Base-by-base conservation (phyloP, 345 rosid species). In the Gossypium sturtianum region DNA sequence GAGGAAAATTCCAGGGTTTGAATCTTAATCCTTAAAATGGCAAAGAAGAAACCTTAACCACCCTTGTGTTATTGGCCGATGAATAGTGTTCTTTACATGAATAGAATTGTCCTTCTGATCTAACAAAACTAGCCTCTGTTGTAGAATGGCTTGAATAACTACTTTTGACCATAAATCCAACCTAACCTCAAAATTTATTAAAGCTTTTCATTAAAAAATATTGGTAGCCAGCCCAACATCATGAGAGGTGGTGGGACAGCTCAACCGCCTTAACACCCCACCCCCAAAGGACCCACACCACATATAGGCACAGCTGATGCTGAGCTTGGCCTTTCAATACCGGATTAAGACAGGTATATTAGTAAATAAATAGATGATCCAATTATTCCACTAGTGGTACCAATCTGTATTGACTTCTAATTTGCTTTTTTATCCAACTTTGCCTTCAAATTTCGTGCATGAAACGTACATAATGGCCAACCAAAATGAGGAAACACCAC, bases 311-410 rank as follows among this genome's bases (percentile, higher is more conserved):
- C 53, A 51, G 75, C 45, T 47, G 54, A 41, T 43, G 68, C 44
- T 72, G 78, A 70, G 47, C 70, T 64, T 7, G 69, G 43, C 27
- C 63, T 65, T 63, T 70, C 53, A 27, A 27, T 61, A 19, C 19
- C 44, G 0, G 20, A 17, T 13, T 15, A 22, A 43, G 52, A 29
- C 27, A 38, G 48, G 34, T 0, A 7, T 0, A 11, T 66, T 7
- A 29, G 20, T 7, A 29, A 51, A 5, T 20, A 13, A 10, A 27
- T 43, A 44, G 51, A 48, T 11, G 27, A 44, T 1, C 27, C 22
- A 53, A 17, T 53, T 53, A 51, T n/a, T 53, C 51, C 8, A 2
- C n/a, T 1, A 13, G 19, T 10, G 19, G 4, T 15, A 34, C 47
- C 22, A 2, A 62, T 58, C 62, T 12, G 29, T 1, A 51, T 34